Base-by-base conservation (phyloP, 139 green algal genomes). In the Auxenochlorella pyrenoidosa region DNA sequence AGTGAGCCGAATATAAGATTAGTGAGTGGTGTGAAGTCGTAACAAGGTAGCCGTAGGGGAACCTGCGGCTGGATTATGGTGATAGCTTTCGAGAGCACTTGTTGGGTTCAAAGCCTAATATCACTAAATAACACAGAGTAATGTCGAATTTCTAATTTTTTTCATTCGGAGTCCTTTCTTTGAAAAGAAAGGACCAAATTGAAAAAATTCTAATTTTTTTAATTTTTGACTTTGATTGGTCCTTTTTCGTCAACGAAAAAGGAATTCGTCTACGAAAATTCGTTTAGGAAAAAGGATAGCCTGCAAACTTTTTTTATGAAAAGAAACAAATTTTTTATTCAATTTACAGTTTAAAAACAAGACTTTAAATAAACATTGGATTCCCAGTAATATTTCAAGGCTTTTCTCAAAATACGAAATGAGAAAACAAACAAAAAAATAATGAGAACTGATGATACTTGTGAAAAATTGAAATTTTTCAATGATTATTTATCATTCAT, bases 31-130 rank as follows among this genome's bases (percentile, higher is more conserved):
- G 85, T 75, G 87, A 94, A 94, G 91, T 94, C 90, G 90, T 94
- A 94, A 94, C 91, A 94, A 94, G 91, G 91, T 94, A 94, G 87
- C 88, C 88, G 90, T 94, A 94, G 86, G 84, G 91, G 91, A 94
- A 94, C 86, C 86, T 94, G 91, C 90, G 88, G 91, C 87, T 94
- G 91, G 92, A 94, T 92, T 90, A 87, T 89, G 59, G 86, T 89
- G 72, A 86, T 83, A 68, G 68, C 43, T 59, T 83, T 76, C 51
- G 63, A 85, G 72, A 79, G 36, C 70, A 44, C 15, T 79, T 54
- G 40, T 79, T 32, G 34, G 40, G 40, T 44, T 79, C 34, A 77
- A 77, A 77, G 70, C 70, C 36, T 77, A 68, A 87, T 87, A 82
- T 58, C 34, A 43, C 36, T 60, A 82, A 72, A 58, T 80, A 85